A percentile compares a stretch with the other conserved stretches of the same genome.
These are phyloP conservation scores for Sapria himalayana DNA, from an alignment of 345 rosid species.

Conservation along the genomic window DNA sequence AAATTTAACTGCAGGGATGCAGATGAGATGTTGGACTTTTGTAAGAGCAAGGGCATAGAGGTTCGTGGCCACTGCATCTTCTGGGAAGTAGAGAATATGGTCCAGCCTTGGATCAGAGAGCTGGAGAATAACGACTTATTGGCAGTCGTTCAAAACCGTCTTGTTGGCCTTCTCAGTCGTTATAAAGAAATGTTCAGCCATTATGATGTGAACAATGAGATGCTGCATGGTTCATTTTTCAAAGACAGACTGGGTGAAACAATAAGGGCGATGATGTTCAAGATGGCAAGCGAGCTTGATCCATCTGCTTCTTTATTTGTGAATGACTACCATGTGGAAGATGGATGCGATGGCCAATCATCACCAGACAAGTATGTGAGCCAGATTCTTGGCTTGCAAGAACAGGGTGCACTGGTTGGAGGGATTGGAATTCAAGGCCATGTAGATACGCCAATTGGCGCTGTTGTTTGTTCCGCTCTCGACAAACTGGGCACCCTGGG, in stretches of 20 bases:
- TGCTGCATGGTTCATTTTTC: conserved; percentile 88
- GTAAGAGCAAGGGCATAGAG: conserved; percentile 33
- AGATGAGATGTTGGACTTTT: conserved; percentile 66
- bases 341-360: conserved; percentile 59
- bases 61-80: conserved; percentile 84
- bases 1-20: conserved; percentile 64
- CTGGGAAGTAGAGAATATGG: conserved; percentile 76
- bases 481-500: conserved; percentile 62
- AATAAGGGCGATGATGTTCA: conserved; percentile 55
- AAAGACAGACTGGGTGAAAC: conserved; percentile 38
- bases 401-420: conserved; percentile 64
- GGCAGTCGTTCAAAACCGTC: conserved; percentile 46
- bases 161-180: conserved; percentile 51
- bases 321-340: conserved; percentile 86
- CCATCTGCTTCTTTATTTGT: conserved; percentile 50
- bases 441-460: conserved; percentile 64
- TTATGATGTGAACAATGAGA: conserved; percentile 92
- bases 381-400: conserved; percentile 49
- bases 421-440: conserved; percentile 95
- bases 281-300: conserved; percentile 47
- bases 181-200: conserved; percentile 74
- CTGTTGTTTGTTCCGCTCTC: conserved; percentile 44
- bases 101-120: conserved; percentile 65
- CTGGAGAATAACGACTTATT: conserved; percentile 30
- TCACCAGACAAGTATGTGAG: conserved; percentile 53